These are phyloP conservation scores for Arthroderma uncinatum DNA, from an alignment of 2,329 filamentous ascomycete genomes.

Conservation along the genomic window DNA sequence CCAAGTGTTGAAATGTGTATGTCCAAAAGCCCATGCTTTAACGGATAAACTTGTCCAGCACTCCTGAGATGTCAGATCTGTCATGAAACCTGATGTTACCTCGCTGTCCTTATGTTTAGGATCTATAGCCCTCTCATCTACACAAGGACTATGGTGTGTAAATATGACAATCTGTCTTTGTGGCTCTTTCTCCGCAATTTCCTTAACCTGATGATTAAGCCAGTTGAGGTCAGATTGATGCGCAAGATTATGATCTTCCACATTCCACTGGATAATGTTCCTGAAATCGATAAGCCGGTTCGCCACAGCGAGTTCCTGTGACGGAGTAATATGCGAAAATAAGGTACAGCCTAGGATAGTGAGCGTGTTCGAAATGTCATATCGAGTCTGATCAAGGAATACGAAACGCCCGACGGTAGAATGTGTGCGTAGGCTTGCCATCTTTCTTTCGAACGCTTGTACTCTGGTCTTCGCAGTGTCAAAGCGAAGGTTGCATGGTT, in stretches of 20 bases:
- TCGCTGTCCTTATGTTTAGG: constrained; percentile 19
- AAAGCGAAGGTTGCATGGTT: too few species aligned
- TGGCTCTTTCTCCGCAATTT: constrained; percentile 18
- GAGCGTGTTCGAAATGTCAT: too few species aligned
- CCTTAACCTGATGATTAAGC: constrained; percentile 22
- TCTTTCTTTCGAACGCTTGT: too few species aligned
- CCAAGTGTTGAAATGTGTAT: constrained; percentile 35
- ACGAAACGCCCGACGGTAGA: too few species aligned
- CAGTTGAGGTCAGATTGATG: constrained; percentile 22
- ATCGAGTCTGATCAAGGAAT: too few species aligned
- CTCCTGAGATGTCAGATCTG: constrained; percentile 26
- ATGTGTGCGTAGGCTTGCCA: too few species aligned
- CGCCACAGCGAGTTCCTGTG: background rate
- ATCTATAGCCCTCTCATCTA: constrained; percentile 15
- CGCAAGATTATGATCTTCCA: constrained; percentile 19
- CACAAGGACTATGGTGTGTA: constrained; percentile 23
- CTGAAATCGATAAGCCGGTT: constrained; percentile 40
- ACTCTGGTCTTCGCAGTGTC: too few species aligned
- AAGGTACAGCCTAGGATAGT: too few species aligned
- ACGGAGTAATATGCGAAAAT: too few species aligned
- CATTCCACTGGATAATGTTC: constrained; percentile 24
- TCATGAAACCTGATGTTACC: constrained; percentile 26
- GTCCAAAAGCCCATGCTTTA: constrained; percentile 35
- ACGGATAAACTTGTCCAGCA: constrained; percentile 29
- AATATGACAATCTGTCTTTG: constrained; percentile 21